Percentiles rank a stretch among this genome's conserved stretches.
These are phyloP conservation scores for Triticum dicoccoides DNA, from an alignment of 176 grass and related monocot species.

Conservation along the genomic window DNA sequence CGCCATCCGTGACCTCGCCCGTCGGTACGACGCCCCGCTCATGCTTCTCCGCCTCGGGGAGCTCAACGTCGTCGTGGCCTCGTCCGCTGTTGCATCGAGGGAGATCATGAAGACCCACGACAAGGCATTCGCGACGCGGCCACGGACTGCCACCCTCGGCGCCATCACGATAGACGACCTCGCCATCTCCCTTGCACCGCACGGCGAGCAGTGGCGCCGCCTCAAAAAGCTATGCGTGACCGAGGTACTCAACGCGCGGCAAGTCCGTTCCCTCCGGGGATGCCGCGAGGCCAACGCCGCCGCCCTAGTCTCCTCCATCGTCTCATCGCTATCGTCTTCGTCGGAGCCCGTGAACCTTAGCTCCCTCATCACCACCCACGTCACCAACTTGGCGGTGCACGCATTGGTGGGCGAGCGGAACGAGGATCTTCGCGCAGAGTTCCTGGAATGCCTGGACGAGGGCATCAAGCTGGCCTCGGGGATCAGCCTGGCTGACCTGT, in stretches of 20 bases:
- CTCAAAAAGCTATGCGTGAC: background rate
- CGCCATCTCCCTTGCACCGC: too few species aligned
- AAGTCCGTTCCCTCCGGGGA: background rate
- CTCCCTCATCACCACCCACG: background rate
- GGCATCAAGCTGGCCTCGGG: background rate
- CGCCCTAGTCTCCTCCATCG: background rate
- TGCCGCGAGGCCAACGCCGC: background rate
- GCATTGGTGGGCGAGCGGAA: background rate
- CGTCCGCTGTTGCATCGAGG: too few species aligned
- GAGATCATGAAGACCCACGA: too few species aligned
- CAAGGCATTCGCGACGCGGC: too few species aligned
- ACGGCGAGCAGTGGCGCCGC: too few species aligned
- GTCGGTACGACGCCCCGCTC: too few species aligned
- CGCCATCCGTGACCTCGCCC: too few species aligned
- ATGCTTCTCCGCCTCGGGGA: too few species aligned
- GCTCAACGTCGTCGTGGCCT: too few species aligned
- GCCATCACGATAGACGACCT: too few species aligned
- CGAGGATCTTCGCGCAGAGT: background rate
- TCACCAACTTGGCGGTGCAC: background rate
- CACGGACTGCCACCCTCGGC: too few species aligned
- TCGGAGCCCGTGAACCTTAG: background rate
- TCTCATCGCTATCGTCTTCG: background rate
- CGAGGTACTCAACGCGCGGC: background rate
- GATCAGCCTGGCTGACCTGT: too few species aligned
- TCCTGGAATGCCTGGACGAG: background rate